Percentiles rank a stretch among this genome's conserved stretches.
Conservation (phyloP, 2,329 filamentous ascomycete genomes). For the Hymenoscyphus salicellus region DNA sequence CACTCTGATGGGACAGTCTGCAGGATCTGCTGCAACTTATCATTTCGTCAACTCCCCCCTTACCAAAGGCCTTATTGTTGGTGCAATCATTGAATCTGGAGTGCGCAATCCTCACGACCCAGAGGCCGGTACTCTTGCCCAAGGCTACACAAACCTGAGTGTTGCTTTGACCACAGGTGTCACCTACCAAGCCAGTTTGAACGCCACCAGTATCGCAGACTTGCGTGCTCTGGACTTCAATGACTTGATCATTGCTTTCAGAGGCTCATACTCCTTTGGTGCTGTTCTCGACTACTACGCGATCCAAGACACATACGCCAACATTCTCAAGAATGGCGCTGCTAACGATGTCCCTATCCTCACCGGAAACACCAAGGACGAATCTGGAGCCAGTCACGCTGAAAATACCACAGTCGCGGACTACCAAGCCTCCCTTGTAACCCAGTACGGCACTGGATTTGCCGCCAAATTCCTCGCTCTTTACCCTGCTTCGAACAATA, state of each 20-base stretch:
- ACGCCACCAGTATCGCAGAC: conserved; percentile 24
- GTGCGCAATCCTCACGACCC: conserved; percentile 33
- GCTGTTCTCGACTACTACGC: conserved; percentile 27
- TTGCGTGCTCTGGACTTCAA: conserved; percentile 19
- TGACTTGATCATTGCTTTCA: conserved; percentile 15
- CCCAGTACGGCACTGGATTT: conserved; percentile 19
- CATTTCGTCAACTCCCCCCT: conserved; percentile 34
- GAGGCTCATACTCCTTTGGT: conserved; percentile 10
- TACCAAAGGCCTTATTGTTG: conserved; percentile 28
- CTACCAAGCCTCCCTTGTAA: conserved; percentile 23
- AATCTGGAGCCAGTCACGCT: conserved; percentile 30
- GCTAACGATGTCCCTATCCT: conserved; percentile 39
- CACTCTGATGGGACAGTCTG: conserved; percentile 43
- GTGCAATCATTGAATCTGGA: conserved; percentile 32
- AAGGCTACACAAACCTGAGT: conserved; percentile 23
- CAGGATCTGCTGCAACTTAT: conserved; percentile 44
- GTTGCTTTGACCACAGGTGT: conserved; percentile 11
- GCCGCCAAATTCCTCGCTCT: conserved; percentile 20
- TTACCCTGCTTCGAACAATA: conserved; percentile 29
- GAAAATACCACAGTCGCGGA: conserved; percentile 32
- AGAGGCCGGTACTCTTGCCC: conserved; percentile 21
- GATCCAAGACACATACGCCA: conserved; percentile 25
- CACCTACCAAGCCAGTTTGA: conserved; percentile 21
- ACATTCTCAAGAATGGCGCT: conserved; percentile 27
- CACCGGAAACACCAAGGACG: conserved; percentile 39